Percentiles rank a stretch among this genome's conserved stretches.
Conservation (phyloP, 441 rosid species). For the Metrosideros polymorpha region DNA sequence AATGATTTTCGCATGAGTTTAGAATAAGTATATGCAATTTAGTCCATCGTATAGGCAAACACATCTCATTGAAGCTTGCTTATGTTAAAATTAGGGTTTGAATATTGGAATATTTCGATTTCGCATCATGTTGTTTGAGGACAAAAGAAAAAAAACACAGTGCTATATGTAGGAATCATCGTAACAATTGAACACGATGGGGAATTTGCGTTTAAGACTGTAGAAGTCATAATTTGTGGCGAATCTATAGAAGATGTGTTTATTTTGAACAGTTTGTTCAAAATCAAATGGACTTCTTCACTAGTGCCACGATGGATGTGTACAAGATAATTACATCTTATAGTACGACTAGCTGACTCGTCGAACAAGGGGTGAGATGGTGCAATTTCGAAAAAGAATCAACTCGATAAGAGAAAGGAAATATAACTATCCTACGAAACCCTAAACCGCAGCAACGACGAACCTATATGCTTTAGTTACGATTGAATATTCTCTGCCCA, state of each 20-base stretch:
- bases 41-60: not conserved
- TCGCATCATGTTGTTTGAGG: not conserved
- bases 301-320: not conserved
- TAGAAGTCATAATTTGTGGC: not conserved
- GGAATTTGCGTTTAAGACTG: not conserved
- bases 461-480: not conserved
- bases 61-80: not conserved
- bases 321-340: not conserved
- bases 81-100: not conserved
- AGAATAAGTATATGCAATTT: not conserved
- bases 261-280: not conserved
- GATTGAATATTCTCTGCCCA: slow-evolving; percentile 70
- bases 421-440: not conserved
- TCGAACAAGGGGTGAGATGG: not conserved
- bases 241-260: not conserved
- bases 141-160: not conserved
- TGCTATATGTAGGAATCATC: not conserved
- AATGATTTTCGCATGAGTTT: not conserved
- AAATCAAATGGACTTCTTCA: not conserved
- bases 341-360: not conserved
- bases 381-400: not conserved
- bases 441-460: not conserved
- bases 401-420: not conserved
- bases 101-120: not conserved
- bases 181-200: no score